phyloP scores from a whole-genome alignment of 768 basidiomycete genomes.

The Macrolepiota dolichaula region DNA sequence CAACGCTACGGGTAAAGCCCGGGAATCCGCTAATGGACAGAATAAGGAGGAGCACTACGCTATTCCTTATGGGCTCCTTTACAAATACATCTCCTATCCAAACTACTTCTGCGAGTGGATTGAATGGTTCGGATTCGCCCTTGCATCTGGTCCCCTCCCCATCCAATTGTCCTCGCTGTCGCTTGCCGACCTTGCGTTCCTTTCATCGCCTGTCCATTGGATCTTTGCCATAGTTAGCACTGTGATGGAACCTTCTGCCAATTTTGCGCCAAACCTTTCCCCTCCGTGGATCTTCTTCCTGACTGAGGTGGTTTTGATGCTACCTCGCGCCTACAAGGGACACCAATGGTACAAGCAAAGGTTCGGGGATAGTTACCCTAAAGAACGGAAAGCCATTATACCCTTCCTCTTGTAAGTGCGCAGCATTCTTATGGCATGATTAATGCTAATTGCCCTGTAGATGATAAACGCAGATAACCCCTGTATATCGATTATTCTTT shows the following conservation, averaged over 20 bases:
- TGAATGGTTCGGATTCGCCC: conserved; percentile 88
- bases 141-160: conserved; percentile 63
- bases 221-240: conserved; percentile 8
- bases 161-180: conserved; percentile 20
- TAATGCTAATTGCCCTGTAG: too few species aligned
- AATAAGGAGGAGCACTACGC: conserved; percentile 57
- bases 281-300: conserved; percentile 83
- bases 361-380: conserved; percentile 76
- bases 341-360: conserved; percentile 82
- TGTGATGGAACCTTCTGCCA: conserved; percentile 24
- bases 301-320: conserved; percentile 72
- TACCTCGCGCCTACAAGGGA: conserved; percentile 76
- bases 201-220: conserved; percentile 5
- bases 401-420: conserved; percentile 66
- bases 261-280: conserved; percentile 40
- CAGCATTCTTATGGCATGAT: neutral
- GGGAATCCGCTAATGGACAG: neutral
- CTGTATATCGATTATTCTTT: neutral
- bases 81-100: conserved; percentile 79
- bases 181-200: conserved; percentile 15
- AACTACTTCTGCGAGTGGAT: conserved; percentile 96
- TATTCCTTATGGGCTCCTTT: conserved; percentile 78
- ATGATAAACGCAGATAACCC: neutral
- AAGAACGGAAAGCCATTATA: conserved; percentile 72
- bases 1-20: conserved; percentile 15